Evolutionary conservation across 2,329 filamentous ascomycete genomes (phyloP), one percentile per base, ranked within the genome.

Genomic region (Pseudogymnoascus sp.): DNA sequence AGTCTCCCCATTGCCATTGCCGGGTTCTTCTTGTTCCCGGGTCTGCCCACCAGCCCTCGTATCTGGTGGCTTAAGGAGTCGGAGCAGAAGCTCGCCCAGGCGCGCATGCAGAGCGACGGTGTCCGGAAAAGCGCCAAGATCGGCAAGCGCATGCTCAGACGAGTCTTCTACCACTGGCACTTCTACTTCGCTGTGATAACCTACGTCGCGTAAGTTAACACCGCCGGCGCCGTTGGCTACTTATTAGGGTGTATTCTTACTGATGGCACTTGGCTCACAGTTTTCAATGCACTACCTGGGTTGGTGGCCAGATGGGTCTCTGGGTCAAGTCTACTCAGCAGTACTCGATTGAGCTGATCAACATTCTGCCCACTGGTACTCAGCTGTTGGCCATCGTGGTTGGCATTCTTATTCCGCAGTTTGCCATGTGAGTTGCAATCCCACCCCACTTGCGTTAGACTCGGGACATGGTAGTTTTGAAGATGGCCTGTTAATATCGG

Each of bases 1-100:
- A 71, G 67, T 0, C 38, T 72, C 7, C 70, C 70, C 6, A 66
- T 71, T 15, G 70, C 70, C 6, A 21, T 71, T 1, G 58, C 65
- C 5, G 64, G 67, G 10, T 67, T 61, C 34, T 48, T 65, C 3
- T 61, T 67, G 21, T 67, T 67, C 23, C 70, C 70, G 3, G 65
- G 63, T 52, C 35, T 67, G 19, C 65, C 64, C 37, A 62, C 64
- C 55, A 61, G 63, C 7, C 64, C 63, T 2, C 61, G 63, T 9
- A 67, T 67, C 6, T 67, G 66, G 60, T 70, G 68, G 67, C 67
- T 65, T 5, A 67, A 62, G 1, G 60, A 65, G 21, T 59, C 61
- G 3, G 68, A 71, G 59, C 67, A 67, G 18, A 33, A 35, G 2
- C 59, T 70, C 1, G 65, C 65, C 1, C 39, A 67, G 2, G 61